Conservation (phyloP, 345 rosid genomes). For the Kandelia obovata region DNA sequence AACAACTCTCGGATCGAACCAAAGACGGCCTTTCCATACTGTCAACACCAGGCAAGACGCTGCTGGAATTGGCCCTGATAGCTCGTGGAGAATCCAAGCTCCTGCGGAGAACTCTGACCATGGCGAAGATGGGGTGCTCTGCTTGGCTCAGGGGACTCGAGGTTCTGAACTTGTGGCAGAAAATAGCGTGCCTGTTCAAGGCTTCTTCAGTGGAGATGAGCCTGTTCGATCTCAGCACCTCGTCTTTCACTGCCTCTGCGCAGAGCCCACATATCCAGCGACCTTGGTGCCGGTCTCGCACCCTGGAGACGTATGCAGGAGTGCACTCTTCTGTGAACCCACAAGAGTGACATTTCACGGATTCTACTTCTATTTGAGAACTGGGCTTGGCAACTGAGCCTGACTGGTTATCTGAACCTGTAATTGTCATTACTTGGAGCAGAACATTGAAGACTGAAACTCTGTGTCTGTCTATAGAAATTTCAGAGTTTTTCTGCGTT, state of each 20-base stretch:
- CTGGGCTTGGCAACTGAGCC: background rate
- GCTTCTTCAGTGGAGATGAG: conserved; percentile 58
- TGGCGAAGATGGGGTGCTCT: conserved; percentile 65
- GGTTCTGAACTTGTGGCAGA: conserved; percentile 39
- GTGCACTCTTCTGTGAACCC: conserved; percentile 69
- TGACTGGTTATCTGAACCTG: conserved; percentile 28
- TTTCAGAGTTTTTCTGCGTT: background rate
- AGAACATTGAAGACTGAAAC: conserved; percentile 24
- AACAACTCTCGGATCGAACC: conserved; percentile 61
- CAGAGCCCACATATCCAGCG: conserved; percentile 70
- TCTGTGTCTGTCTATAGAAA: background rate
- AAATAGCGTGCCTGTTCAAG: conserved; percentile 40
- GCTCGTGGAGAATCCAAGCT: conserved; percentile 51
- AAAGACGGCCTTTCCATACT: conserved; percentile 28
- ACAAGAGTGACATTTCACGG: conserved; percentile 52
- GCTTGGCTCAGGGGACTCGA: conserved; percentile 23
- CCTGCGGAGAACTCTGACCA: conserved; percentile 54
- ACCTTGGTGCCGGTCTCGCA: conserved; percentile 52
- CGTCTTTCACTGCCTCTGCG: conserved; percentile 58
- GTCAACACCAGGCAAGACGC: conserved; percentile 40
- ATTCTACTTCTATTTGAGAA: conserved; percentile 34
- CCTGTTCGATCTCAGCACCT: conserved; percentile 41
- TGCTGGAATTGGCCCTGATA: conserved; percentile 40
- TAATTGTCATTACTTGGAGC: conserved; percentile 28
- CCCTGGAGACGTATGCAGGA: conserved; percentile 39